A percentile compares a stretch with the other conserved stretches of the same genome.
Conservation (phyloP, 1,284 basidiomycete genomes). For the Leccinum variabile region DNA sequence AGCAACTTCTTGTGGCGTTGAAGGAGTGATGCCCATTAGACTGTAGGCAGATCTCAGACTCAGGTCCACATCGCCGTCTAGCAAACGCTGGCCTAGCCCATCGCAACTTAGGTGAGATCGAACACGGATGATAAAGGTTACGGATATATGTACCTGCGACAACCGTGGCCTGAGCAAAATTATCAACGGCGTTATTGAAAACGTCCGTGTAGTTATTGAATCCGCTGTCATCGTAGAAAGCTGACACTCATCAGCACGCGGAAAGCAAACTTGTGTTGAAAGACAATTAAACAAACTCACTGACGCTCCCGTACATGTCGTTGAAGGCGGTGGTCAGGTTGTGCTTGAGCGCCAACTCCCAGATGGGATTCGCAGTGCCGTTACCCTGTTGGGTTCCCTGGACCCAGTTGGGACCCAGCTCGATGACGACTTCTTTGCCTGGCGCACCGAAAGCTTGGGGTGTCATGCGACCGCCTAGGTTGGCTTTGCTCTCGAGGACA, state of each 20-base stretch:
- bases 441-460: slow-evolving; percentile 44
- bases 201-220: slow-evolving; percentile 46
- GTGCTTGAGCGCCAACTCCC: slow-evolving; percentile 58
- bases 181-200: slow-evolving; percentile 42
- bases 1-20: slow-evolving; percentile 45
- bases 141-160: slow-evolving; percentile 36
- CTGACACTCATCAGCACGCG: slow-evolving; percentile 30
- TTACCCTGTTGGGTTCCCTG: slow-evolving; percentile 59
- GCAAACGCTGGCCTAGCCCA: slow-evolving; percentile 42
- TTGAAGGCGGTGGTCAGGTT: slow-evolving; percentile 48
- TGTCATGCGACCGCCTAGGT: slow-evolving; percentile 63
- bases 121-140: not conserved
- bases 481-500: slow-evolving; percentile 57
- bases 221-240: slow-evolving; percentile 53
- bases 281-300: slow-evolving; percentile 38
- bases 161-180: slow-evolving; percentile 43
- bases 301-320: slow-evolving; percentile 48
- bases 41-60: slow-evolving; percentile 51
- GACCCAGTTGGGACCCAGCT: slow-evolving; percentile 71
- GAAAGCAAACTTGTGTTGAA: not conserved
- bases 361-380: slow-evolving; percentile 61
- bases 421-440: slow-evolving; percentile 45
- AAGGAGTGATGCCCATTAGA: slow-evolving; percentile 44
- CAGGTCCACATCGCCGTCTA: slow-evolving; percentile 45
- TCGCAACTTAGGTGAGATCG: not conserved